Base-by-base conservation (phyloP, 2,329 filamentous ascomycete genomes). In the Ophiosphaerella narmari region DNA sequence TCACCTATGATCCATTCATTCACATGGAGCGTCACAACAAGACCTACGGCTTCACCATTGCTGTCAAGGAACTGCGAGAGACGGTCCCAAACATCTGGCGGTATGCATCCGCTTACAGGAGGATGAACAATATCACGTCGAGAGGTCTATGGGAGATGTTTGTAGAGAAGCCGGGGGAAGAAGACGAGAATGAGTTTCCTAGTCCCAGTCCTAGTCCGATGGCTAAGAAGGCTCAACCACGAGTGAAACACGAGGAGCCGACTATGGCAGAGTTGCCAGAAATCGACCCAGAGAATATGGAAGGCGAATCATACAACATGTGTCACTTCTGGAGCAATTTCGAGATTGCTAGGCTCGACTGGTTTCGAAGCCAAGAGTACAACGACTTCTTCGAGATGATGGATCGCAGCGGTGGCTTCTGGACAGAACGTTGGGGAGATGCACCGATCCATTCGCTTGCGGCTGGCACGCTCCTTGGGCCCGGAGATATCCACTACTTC, bases 271-370 rank as follows among this genome's bases (percentile, higher is more conserved):
- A 82, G 31, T 77, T 91, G n/a, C 86, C 88, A 26, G 86, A 94
- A 36, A 89, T 97, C 48, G 91, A 97, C 67, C 86, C 88, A 0
- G 92, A 97, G 68, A 84, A 87, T 36, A 99, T 99, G 94, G 93
- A 97, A 71, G 91, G 91, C 57, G 94, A 99, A 74, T 90, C 87
- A 65, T 99, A 99, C 81, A 99, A 99, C 78, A 99, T 99, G 94
- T 99, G 94, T 74, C 94, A 99, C 79, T 99, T 97, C 80, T 99
- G 94, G 94, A 96, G 91, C 74, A 99, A 99, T 74, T 99, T 99
- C 63, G 94, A 99, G 75, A 99, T 99, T 77, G 94, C 94, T 12
- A 86, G 87, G 52, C 83, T 99, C 54, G 88, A 90, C 77, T 99
- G 91, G 86, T 97, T 97, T 83, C 86, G 94, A 63, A 97, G 92